Percentiles rank a stretch among this genome's conserved stretches.
These are phyloP conservation scores for Linnemannia hyalina DNA, from an alignment of 192 early-diverging fungal species.

Conservation along the genomic window DNA sequence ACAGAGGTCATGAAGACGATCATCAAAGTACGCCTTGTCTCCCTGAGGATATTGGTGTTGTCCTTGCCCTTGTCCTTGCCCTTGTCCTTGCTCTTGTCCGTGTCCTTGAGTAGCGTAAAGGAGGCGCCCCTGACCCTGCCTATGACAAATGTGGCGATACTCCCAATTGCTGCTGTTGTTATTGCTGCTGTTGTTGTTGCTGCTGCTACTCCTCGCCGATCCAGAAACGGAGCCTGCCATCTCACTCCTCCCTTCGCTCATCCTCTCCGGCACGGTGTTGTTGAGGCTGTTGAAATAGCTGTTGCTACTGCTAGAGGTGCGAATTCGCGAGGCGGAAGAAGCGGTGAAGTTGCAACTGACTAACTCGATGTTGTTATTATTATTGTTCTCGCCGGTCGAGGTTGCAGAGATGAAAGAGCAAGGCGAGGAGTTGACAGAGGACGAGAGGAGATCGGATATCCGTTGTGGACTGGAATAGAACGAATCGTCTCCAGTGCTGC, in stretches of 20 bases:
- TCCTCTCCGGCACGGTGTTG: background rate
- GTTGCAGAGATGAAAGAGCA: constrained; percentile 41
- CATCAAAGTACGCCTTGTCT: background rate
- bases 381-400: constrained; percentile 14
- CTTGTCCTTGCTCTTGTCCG: background rate
- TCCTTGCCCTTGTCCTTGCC: constrained; percentile 1
- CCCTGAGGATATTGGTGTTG: background rate
- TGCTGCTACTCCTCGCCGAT: background rate
- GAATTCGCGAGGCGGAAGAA: background rate
- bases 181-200: constrained; percentile 5
- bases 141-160: constrained; percentile 1
- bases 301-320: background rate
- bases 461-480: constrained; percentile 1
- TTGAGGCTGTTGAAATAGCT: background rate
- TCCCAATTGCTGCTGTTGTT: background rate
- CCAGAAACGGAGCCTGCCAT: background rate
- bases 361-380: constrained; percentile 14
- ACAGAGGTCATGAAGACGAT: constrained; percentile 7
- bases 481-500: background rate
- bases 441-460: constrained; percentile 17
- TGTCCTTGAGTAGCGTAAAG: background rate
- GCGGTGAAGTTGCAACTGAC: constrained; percentile 29
- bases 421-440: constrained; percentile 37
- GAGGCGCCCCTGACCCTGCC: background rate
- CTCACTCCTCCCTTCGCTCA: background rate